These are phyloP conservation scores for Fonsecaea erecta DNA, from an alignment of 2,329 filamentous ascomycete genomes.

Conservation along the genomic window DNA sequence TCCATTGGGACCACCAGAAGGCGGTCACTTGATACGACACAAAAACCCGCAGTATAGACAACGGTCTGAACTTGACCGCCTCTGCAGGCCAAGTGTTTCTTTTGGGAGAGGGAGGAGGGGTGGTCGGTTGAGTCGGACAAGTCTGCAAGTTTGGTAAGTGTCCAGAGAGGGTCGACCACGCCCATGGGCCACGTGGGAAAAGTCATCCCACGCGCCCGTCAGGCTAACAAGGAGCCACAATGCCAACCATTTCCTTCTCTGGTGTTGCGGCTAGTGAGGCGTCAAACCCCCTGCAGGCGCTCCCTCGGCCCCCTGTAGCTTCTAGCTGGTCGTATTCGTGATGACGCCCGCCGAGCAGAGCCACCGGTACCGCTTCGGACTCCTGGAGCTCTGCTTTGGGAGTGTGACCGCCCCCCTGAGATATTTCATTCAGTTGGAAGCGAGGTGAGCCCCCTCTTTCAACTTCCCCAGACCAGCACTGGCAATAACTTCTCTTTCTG, in stretches of 20 bases:
- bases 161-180: neutral
- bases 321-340: neutral
- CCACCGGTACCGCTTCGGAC: neutral
- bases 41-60: too few species aligned
- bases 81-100: neutral
- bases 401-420: neutral
- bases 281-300: conserved; percentile 4
- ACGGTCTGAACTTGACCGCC: neutral
- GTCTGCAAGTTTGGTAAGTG: neutral
- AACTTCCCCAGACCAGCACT: neutral
- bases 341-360: conserved; percentile 15
- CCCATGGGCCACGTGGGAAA: neutral
- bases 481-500: neutral
- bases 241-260: neutral
- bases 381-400: neutral
- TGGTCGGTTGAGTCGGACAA: neutral
- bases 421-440: neutral
- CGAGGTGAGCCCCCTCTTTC: neutral
- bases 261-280: neutral
- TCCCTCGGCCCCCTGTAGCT: neutral
- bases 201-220: neutral
- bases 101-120: neutral
- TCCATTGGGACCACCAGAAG: neutral
- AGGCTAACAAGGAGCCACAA: neutral
- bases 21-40: neutral